Conservation (phyloP, 202 grass and related monocot species). For the Musa balbisiana region DNA sequence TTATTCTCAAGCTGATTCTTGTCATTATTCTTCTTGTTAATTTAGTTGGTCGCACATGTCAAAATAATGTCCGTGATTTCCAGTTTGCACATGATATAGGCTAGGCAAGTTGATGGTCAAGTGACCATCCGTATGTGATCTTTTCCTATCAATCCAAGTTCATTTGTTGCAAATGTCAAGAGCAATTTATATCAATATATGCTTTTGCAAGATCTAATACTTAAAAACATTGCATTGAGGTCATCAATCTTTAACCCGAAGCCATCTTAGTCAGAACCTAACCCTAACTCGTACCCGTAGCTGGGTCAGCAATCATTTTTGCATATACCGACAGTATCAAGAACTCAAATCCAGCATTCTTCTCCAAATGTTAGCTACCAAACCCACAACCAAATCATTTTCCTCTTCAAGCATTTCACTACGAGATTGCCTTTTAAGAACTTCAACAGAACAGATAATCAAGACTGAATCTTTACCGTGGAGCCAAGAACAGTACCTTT, state of each 20-base stretch:
- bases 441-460: not conserved
- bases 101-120: too few species aligned
- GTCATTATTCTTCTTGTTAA: constrained; percentile 40
- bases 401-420: too few species aligned
- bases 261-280: not conserved
- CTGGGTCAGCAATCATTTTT: not conserved
- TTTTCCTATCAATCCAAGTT: too few species aligned
- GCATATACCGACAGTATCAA: not conserved
- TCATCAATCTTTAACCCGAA: not conserved
- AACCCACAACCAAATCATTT: not conserved
- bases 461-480: not conserved
- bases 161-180: not conserved
- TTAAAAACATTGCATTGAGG: not conserved
- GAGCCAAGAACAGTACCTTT: constrained; percentile 35
- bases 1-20: constrained; percentile 66
- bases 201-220: too few species aligned
- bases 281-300: not conserved
- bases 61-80: too few species aligned
- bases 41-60: too few species aligned
- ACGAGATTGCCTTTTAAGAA: not conserved
- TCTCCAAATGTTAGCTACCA: not conserved
- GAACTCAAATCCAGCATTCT: not conserved
- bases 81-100: too few species aligned
- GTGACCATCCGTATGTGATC: too few species aligned
- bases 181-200: not conserved